Evolutionary conservation across 768 basidiomycete genomes (phyloP).

Genomic region (Dioszegia aurantiaca): DNA sequence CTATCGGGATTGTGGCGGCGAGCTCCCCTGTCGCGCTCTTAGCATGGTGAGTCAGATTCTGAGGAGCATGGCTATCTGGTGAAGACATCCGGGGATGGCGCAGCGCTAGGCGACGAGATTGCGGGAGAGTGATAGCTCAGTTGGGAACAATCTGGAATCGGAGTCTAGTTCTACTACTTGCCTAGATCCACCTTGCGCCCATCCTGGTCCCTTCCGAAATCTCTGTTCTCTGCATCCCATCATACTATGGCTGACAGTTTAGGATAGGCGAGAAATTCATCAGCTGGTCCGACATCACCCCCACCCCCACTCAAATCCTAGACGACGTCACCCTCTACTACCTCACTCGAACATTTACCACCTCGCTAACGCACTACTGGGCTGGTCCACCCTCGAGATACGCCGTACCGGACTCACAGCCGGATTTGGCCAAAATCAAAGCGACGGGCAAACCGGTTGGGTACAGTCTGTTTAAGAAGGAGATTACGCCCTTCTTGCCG

Average conservation of each 20-base stretch:
- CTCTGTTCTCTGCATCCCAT: too few relatives aligned
- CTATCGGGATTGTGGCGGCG: conserved; percentile 17
- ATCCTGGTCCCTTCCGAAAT: not conserved
- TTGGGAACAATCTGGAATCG: too few relatives aligned
- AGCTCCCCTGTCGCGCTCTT: conserved; percentile 20
- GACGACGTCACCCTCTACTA: conserved; percentile 47
- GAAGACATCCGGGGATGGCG: too few relatives aligned
- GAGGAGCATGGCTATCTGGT: too few relatives aligned
- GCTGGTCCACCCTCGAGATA: conserved; percentile 1
- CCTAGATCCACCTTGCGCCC: not conserved
- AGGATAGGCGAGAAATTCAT: conserved; percentile 52
- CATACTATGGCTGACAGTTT: not conserved
- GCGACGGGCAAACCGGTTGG: conserved; percentile 41
- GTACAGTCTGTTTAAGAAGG: conserved; percentile 46
- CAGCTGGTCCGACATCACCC: conserved; percentile 37
- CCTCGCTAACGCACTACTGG: conserved; percentile 26
- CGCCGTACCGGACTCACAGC: conserved; percentile 1
- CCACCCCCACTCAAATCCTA: conserved; percentile 35
- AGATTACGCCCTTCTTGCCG: conserved; percentile 39
- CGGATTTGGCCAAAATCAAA: conserved; percentile 1
- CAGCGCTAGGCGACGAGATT: too few relatives aligned
- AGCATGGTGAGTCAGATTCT: conserved; percentile 19
- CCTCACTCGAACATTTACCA: conserved; percentile 29
- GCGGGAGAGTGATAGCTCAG: too few relatives aligned
- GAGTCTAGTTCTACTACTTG: too few relatives aligned